Base-by-base conservation (phyloP, 2,329 filamentous ascomycete species). In the Cryphonectria nitschkei region DNA sequence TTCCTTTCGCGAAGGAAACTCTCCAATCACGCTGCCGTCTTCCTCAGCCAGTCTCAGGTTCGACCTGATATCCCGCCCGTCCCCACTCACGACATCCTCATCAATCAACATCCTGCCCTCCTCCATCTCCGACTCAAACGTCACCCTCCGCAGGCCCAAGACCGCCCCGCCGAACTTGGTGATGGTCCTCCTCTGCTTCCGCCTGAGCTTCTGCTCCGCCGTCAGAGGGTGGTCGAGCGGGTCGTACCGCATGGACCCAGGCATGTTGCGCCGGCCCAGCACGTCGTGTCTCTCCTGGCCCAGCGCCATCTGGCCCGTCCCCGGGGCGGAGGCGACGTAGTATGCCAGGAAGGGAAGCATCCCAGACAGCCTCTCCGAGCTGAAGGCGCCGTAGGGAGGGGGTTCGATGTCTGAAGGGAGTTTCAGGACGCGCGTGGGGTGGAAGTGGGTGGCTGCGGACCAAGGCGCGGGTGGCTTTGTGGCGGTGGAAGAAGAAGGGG, bases 281-380 rank as follows among this genome's bases (percentile, higher is more conserved):
- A 85, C 82, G 61, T 85, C 82, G 68, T 80, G 78, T 29, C 83
- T 78, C 69, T 83, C 79, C 70, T 83, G 81, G 22, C 83, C 83
- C 52, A 85, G 67, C 78, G 80, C 83, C 13, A 85, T 52, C 26
- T 74, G 72, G 52, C 74, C 75, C 60, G 74, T 76, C 0, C 78
- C 79, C 0, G 84, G 84, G 8, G 81, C 80, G n/a, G 78, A 78
- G 29, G 81, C 79, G 29, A 82, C 67, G 73, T 85, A 85, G 73
- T 79, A 82, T 7, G 77, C 77, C 29, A 81, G 77, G 72, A 84
- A 83, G 13, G 84, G 83, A 34, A 85, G 54, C 64, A 84, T 74
- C 7, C 83, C 83, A 39, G 80, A 82, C 4, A 85, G 78, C 0
- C 83, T 80, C 22, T 78, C 73, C 2, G 72, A 67, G 54, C 68